Evolutionary conservation across 1,139 yeast species (phyloP).

Genomic region (Debaryomyces subglobosus): DNA sequence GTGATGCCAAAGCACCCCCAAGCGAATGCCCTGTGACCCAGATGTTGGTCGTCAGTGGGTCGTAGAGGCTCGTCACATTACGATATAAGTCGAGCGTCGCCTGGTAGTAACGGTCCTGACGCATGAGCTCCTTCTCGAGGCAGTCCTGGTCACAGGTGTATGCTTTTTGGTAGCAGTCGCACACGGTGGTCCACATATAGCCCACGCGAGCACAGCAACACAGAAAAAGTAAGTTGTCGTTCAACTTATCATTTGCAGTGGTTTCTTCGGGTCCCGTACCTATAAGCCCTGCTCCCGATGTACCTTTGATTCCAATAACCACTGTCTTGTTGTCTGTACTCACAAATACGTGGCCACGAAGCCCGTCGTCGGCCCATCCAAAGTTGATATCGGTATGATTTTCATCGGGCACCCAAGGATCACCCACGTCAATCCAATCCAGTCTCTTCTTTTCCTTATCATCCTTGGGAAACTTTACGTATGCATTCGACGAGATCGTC

Average conservation of each 20-base stretch:
- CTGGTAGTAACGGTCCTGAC: constrained; percentile 80
- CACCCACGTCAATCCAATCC: constrained; percentile 86
- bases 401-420: constrained; percentile 54
- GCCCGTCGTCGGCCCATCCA: constrained; percentile 87
- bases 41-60: constrained; percentile 64
- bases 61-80: constrained; percentile 64
- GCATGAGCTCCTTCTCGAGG: constrained; percentile 71
- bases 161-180: constrained; percentile 87
- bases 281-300: constrained; percentile 82
- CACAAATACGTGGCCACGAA: constrained; percentile 89
- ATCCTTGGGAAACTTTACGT: constrained; percentile 71
- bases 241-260: constrained; percentile 74
- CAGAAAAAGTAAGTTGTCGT: constrained; percentile 86
- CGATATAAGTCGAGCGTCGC: constrained; percentile 79
- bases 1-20: constrained; percentile 85
- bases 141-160: constrained; percentile 91
- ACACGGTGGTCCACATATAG: constrained; percentile 92
- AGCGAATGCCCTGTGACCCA: constrained; percentile 97
- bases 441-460: constrained; percentile 54
- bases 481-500: constrained; percentile 88
- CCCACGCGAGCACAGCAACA: constrained; percentile 97
- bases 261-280: constrained; percentile 80
- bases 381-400: constrained; percentile 46
- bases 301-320: constrained; percentile 86
- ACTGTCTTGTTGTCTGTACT: constrained; percentile 66